A percentile compares a stretch with the other conserved stretches of the same genome.
phyloP scores from a whole-genome alignment of 31 red algal genomes.

The Pterothamnion heteromorphum region DNA sequence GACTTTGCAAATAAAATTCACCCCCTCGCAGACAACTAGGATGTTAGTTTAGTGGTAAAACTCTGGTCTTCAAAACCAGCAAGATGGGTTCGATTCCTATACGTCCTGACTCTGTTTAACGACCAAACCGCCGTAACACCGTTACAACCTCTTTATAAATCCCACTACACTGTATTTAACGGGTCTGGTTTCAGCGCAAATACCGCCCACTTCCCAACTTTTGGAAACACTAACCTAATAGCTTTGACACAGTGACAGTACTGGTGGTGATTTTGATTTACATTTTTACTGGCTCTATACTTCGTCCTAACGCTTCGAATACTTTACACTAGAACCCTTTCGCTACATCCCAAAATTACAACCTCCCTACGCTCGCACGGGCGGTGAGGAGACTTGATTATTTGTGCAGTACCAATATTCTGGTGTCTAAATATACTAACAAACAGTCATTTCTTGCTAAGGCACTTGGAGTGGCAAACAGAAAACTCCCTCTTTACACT shows the following conservation, averaged over 20 bases:
- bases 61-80: slow-evolving; percentile 1
- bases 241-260: not conserved
- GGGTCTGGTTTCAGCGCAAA: too few species aligned
- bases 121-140: not conserved
- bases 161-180: not conserved
- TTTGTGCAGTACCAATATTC: not conserved
- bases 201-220: not conserved
- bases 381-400: not conserved
- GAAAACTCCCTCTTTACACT: not conserved
- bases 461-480: not conserved
- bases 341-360: not conserved
- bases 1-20: too few species aligned
- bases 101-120: not conserved
- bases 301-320: not conserved
- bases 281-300: not conserved
- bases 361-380: not conserved
- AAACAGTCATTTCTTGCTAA: not conserved
- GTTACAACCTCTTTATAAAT: not conserved
- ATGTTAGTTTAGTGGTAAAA: not conserved
- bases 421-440: not conserved
- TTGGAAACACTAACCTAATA: not conserved
- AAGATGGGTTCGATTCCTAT: slow-evolving; percentile 1
- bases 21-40: too few species aligned
- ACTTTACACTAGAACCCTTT: not conserved
- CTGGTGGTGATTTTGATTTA: slow-evolving; percentile 35